These are phyloP conservation scores for Aspergillus glaucus DNA, from an alignment of 2,329 filamentous ascomycete species.

Conservation along the genomic window DNA sequence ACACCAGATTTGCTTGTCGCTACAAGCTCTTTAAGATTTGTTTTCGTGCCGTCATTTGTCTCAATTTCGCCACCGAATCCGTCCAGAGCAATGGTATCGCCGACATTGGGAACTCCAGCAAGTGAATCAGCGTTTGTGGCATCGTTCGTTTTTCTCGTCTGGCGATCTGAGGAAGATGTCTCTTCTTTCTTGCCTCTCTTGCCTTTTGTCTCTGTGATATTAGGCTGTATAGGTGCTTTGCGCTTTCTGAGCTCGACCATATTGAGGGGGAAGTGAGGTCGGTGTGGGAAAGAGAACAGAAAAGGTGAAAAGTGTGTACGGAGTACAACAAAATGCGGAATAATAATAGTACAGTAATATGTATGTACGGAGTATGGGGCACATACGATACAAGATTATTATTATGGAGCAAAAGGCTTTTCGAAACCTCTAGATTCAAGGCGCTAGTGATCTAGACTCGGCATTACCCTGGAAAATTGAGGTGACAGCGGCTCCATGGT, in stretches of 20 bases:
- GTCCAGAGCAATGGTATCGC: constrained; percentile 49
- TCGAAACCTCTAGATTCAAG: too few relatives aligned
- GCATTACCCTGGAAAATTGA: too few relatives aligned
- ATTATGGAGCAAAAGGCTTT: too few relatives aligned
- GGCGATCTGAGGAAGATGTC: neutral
- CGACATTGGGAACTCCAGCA: constrained; percentile 30
- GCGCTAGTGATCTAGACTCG: too few relatives aligned
- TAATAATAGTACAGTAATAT: too few relatives aligned
- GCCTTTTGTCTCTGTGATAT: constrained; percentile 27
- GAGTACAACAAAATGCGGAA: neutral
- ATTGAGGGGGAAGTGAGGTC: neutral
- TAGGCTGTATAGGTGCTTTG: constrained; percentile 47
- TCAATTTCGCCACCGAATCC: constrained; percentile 64
- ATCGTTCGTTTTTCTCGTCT: neutral
- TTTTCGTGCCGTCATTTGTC: constrained; percentile 76
- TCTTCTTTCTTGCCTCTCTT: constrained; percentile 17
- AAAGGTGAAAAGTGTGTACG: neutral
- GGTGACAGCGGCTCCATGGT: too few relatives aligned
- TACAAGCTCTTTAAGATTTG: constrained; percentile 71
- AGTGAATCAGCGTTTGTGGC: constrained; percentile 10
- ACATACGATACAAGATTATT: too few relatives aligned
- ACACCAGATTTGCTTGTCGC: constrained; percentile 79
- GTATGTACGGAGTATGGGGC: too few relatives aligned
- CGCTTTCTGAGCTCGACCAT: constrained; percentile 58
- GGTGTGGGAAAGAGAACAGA: too few relatives aligned